Evolutionary conservation across 208 protist genomes (phyloP), one percentile per base, ranked within the genome.

Genomic region (Crithidia bombi): DNA sequence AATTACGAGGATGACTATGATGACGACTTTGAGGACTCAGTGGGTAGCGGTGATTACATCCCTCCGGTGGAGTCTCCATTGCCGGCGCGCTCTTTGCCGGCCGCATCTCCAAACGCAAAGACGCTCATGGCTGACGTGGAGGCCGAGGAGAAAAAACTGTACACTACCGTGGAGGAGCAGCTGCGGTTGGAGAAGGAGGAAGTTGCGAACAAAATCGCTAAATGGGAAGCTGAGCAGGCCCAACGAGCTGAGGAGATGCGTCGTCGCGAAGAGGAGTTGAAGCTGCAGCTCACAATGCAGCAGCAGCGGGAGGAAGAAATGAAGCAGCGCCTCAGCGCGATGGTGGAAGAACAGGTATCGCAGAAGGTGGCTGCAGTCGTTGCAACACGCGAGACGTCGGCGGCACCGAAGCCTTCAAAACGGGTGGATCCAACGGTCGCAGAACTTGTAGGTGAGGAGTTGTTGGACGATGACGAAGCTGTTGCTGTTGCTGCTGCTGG

Each of bases 41-140:
- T 70, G 21, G 83, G 87, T 35, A 90, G 83, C 44, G 85, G 87
- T 56, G 85, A 93, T 58, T 79, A 84, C 54, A 83, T 76, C 49
- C 71, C 44, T 33, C 63, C 44, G 47, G 67, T 51, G 7, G 59
- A 46, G 28, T 50, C 59, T 19, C 56, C 73, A 11, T 65, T 70
- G 10, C 44, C 59, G 5, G 15, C 51, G 35, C 51, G 65, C 39
- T 6, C 74, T 17, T 17, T 39, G 12, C 36, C 65, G 10, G 14
- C 49, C 2, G 23, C 49, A 19, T 32, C 44, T 26, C 28, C 36
- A 54, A 46, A 38, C 23, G 30, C 54, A 6, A 65, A 80, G 36
- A n/a, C 57, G 21, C 54, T 65, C 25, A 74, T 61, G 39, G 57
- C 47, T 5, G 58, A 65, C 44, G 52, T 69, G 11, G 51, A 79